Base-by-base conservation (phyloP, 305 asterid genomes). In the Fraxinus platypoda region DNA sequence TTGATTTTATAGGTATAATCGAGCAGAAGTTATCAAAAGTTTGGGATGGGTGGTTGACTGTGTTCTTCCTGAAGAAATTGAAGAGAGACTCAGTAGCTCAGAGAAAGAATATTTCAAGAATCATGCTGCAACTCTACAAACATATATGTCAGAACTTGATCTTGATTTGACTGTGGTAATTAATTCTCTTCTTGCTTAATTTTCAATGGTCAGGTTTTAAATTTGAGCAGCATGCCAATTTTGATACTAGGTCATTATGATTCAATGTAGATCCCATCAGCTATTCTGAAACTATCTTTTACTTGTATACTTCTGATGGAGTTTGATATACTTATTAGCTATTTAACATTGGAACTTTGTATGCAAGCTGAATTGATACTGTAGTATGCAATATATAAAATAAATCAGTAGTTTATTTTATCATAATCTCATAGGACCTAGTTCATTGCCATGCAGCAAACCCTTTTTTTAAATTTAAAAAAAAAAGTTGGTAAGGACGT, bases 141-240 rank as follows among this genome's bases (percentile, higher is more conserved):
- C 93, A 25, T 95, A 93, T 85, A 91, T 89, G 81, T 75, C 90
- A 38, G 92, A 88, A 66, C 84, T 93, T 78, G 97, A 95, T 87
- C 92, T 95, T 79, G 92, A 92, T 82, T 82, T 94, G 89, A 88
- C 93, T 12, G 91, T 94, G 98, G 99, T 95, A 92, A 93, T 64
- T 75, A 83, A 33, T 75, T 87, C 75, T 84, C 83, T 34, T 77
- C 70, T 75, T 23, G 4, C 80, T 25, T 80, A 77, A 52, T 38
- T 38, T 49, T 62, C 28, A 34, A 21, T 66, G 57, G 11, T 6
- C 31, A 4, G 30, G 4, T 34, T 77, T n/a, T 13, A 57, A 57
- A 72, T 62, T 77, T 21, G 76, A 66, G 35, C n/a, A 46, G 34
- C 12, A 25, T 78, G 35, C 77, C 17, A 33, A 30, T 8, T n/a